A percentile compares a stretch with the other conserved stretches of the same genome.
Conservation (phyloP, 2,329 filamentous ascomycete species). For the Lecanicillium sp. region DNA sequence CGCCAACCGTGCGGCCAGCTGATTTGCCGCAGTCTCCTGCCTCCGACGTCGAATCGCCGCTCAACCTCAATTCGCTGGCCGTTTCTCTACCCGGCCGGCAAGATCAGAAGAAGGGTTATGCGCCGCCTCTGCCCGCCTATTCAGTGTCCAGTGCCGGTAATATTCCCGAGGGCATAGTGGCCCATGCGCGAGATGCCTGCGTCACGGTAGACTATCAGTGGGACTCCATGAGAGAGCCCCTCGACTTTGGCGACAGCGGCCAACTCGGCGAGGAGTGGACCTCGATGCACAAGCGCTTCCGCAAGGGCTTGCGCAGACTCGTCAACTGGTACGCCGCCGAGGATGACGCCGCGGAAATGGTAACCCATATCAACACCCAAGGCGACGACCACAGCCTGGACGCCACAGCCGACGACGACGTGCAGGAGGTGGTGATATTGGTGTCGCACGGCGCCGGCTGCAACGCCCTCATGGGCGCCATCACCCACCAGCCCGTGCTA, state of each 20-base stretch:
- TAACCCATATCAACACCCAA: constrained; percentile 28
- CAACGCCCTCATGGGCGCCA: constrained; percentile 86
- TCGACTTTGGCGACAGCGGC: constrained; percentile 82
- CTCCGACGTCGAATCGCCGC: constrained; percentile 18
- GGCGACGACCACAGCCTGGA: constrained; percentile 21
- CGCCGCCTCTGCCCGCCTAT: constrained; percentile 72
- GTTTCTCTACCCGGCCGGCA: constrained; percentile 24
- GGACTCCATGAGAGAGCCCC: constrained; percentile 77
- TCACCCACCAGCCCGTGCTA: constrained; percentile 85
- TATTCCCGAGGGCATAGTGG: constrained; percentile 82
- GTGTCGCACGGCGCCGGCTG: constrained; percentile 94
- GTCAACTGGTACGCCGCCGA: constrained; percentile 71
- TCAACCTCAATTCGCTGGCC: constrained; percentile 22
- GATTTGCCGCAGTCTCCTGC: constrained; percentile 13
- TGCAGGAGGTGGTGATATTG: constrained; percentile 74
- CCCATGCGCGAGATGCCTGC: constrained; percentile 83
- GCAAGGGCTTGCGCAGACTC: constrained; percentile 69
- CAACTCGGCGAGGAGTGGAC: constrained; percentile 92
- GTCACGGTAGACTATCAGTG: constrained; percentile 87
- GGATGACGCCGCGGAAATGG: constrained; percentile 43
- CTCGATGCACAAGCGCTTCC: constrained; percentile 85
- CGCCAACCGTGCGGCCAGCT: constrained; percentile 4
- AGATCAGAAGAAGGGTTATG: constrained; percentile 46
- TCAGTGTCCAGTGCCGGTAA: constrained; percentile 71
- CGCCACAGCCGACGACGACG: constrained; percentile 38